Percentiles rank a stretch among this genome's conserved stretches.
Conservation (phyloP, 2,329 filamentous ascomycete genomes). For the Erysiphe pulchra region DNA sequence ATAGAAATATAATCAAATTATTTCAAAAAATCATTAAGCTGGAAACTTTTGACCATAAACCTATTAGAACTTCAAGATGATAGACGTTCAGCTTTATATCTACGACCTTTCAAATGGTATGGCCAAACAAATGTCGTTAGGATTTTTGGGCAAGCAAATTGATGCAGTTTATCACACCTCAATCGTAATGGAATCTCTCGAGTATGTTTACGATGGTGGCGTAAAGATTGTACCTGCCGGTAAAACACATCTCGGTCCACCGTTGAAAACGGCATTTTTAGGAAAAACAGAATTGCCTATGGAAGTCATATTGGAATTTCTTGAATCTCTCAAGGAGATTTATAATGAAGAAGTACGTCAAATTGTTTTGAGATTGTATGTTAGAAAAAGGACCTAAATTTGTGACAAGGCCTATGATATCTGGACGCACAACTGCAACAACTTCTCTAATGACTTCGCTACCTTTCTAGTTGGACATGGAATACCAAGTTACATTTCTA, state of each 20-base stretch:
- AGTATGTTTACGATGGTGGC: constrained; percentile 77
- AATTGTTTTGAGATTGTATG: background rate
- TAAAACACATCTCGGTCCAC: constrained; percentile 61
- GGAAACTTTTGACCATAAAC: no score
- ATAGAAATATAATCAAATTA: no score
- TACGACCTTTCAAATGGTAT: constrained; percentile 45
- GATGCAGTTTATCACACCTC: constrained; percentile 93
- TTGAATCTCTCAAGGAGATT: constrained; percentile 57
- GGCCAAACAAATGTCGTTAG: constrained; percentile 22
- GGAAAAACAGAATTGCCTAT: constrained; percentile 56
- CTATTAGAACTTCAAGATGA: no score
- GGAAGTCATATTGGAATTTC: constrained; percentile 64
- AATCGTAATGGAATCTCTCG: constrained; percentile 57
- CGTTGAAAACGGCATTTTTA: constrained; percentile 49
- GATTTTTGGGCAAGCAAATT: constrained; percentile 41
- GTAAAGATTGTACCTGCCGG: constrained; percentile 63
- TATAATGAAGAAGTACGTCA: constrained; percentile 50
- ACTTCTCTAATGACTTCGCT: constrained; percentile 79
- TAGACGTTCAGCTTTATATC: constrained; percentile 55
- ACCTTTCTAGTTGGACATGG: constrained; percentile 74
- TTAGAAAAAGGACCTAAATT: background rate
- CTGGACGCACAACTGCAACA: constrained; percentile 87
- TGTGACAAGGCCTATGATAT: constrained; percentile 51
- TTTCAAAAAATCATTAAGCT: no score
- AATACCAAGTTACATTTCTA: constrained; percentile 68